phyloP scores from a whole-genome alignment of 306 rosid genomes.

The Fragaria iinumae region DNA sequence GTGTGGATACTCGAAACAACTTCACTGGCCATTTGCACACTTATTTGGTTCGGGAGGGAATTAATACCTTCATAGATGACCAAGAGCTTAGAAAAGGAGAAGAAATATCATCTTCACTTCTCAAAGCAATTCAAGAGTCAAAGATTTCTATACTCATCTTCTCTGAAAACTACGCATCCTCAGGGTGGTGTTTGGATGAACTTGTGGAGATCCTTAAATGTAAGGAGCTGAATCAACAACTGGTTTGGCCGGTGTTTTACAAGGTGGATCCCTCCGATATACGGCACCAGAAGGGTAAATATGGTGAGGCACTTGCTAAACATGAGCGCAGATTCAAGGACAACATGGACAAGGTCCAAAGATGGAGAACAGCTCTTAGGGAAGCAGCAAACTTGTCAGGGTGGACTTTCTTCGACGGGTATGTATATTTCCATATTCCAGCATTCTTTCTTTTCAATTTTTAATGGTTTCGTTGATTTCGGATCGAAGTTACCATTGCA shows the following conservation, averaged over 20 bases:
- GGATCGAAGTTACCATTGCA: too few species aligned
- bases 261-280: not conserved
- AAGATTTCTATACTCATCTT: too few species aligned
- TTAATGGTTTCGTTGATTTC: too few species aligned
- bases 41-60: not conserved
- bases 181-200: not conserved
- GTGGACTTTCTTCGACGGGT: not conserved
- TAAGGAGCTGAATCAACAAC: not conserved
- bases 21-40: not conserved
- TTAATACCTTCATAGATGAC: not conserved
- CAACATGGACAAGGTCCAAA: not conserved
- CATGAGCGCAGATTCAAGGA: not conserved
- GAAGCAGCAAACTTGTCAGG: not conserved
- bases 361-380: not conserved
- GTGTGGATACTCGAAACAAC: not conserved
- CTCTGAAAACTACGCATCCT: not conserved
- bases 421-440: not conserved
- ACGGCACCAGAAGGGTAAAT: not conserved
- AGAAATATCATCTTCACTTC: too few species aligned
- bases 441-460: too few species aligned
- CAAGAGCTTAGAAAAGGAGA: not conserved
- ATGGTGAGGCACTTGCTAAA: not conserved
- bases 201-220: not conserved
- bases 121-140: too few species aligned
- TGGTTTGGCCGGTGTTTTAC: constrained; percentile 2